These are phyloP conservation scores for Rhizopus arrhizus DNA, from an alignment of 371 early-diverging fungal genomes.

Conservation along the genomic window DNA sequence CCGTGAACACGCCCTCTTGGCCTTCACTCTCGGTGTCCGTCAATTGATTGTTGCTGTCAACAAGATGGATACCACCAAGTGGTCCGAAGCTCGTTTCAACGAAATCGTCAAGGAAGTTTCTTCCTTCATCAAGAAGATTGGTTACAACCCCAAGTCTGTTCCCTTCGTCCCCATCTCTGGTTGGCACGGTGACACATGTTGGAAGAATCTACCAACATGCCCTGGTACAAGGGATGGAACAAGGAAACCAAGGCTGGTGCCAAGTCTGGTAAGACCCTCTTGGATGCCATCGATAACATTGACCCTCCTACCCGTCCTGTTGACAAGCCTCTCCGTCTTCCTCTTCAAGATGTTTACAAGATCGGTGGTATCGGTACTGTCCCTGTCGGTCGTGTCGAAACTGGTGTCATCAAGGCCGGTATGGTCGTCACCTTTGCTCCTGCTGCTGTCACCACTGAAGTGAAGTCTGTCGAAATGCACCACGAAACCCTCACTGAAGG, in stretches of 20 bases:
- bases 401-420: conserved; percentile 88
- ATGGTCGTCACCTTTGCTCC: conserved; percentile 94
- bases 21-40: conserved; percentile 95
- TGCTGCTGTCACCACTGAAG: conserved; percentile 86
- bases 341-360: conserved; percentile 97
- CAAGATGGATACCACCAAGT: conserved; percentile 98
- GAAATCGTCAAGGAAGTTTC: conserved; percentile 93
- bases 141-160: conserved; percentile 88
- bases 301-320: conserved; percentile 89
- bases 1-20: conserved; percentile 98
- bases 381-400: conserved; percentile 96
- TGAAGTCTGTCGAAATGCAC: conserved; percentile 98
- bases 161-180: conserved; percentile 97
- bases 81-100: conserved; percentile 90
- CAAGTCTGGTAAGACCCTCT: conserved; percentile 84
- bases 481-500: conserved; percentile 92
- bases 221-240: conserved; percentile 95
- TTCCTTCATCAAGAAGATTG: conserved; percentile 94
- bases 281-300: conserved; percentile 92
- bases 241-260: conserved; percentile 83
- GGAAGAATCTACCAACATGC: conserved; percentile 88
- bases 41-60: conserved; percentile 97
- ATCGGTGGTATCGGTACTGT: conserved; percentile 96
- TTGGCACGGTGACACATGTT: conserved; percentile 97
- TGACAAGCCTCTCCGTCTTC: conserved; percentile 96